Evolutionary conservation across 768 basidiomycete species (phyloP), one percentile per base, ranked within the genome.

Genomic region (Coprinellus aureogranulatus): DNA sequence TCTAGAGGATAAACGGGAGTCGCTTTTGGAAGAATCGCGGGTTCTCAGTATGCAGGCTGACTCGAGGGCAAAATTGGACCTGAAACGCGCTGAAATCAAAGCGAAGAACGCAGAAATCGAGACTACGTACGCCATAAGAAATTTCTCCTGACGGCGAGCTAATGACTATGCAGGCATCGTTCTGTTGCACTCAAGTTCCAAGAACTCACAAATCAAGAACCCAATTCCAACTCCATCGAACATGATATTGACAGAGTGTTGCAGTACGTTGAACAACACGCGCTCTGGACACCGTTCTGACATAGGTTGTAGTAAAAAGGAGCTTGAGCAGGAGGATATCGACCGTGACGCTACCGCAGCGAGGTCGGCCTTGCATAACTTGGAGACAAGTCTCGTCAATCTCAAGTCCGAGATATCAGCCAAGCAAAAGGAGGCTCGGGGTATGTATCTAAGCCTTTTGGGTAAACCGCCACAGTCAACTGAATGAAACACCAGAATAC

Each of bases 21-120:
- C 69, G 20, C 73, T 96, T 59, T 90, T 87, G 54, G 62, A 70
- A 0, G 95, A 97, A 59, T 77, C 94, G 41, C 78, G 83, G 30
- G 72, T 77, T 1, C 71, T 97, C 63, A 92, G 85, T 62, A 64
- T 83, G 45, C 94, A 98, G 67, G 88, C 91, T 0, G 90, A 94
- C 54, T 77, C 84, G 1, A 77, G 96, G 44, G 92, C 94, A 2
- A 88, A 84, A 63, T 69, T 98, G 53, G 84, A 88, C 40, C 65
- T 96, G 60, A 90, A 92, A 66, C 77, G 86, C 58, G 75, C 75
- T 1, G 91, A 94, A 61, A 68, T 86, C 44, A 83, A 79, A 67
- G 78, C 72, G 55, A 91, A 90, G 72, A 74, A 76, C 45, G 75
- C 74, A 16, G 90, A 94, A 40, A 77, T 94, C 14, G 75, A 82